Evolutionary conservation across 2,329 filamentous ascomycete genomes (phyloP), one percentile per base, ranked within the genome.

Genomic region (Colletotrichum sp.): DNA sequence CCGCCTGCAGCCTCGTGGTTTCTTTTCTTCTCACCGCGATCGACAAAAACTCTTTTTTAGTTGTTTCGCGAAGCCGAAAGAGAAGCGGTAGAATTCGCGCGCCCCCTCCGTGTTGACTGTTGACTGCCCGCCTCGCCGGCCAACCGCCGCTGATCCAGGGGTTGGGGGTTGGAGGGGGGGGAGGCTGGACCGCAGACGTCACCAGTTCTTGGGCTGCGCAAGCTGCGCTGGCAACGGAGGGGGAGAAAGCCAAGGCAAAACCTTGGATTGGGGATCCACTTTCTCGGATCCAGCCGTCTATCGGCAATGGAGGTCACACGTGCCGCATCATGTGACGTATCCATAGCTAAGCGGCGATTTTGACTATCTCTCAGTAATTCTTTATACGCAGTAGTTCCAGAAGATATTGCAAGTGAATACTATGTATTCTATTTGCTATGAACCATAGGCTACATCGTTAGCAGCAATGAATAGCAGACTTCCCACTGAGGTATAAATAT

Each of bases 111-210:
- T 6, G 9, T 6, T 39, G 36, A 43, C 16, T 48, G 39, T n/a
- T 48, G 9, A 48, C 39, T 48, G 39, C 39, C 39, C 18, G 18
- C 58, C 58, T 30, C 58, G 25, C 58, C 58, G 28, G 39, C 39
- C 39, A n/a, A 48, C 56, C 15, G 27, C 18, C n/a, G 30, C 32
- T 30, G 34, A 55, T 66, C 39, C 72, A 61, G 68, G 61, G 55
- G 55, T 34, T 62, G 55, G 15, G 34, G 15, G 18, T 48, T 48
- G 18, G 39, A 48, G 39, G 39, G 36, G 36, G 39, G 36, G 36
- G 39, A 48, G 34, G 52, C 16, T 66, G n/a, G 32, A 67, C 62
- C 34, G 68, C 61, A 64, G 30, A 75, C 69, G 72, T 75, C 72
- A 75, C 72, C 68, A 27, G 30, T 30, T 32, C 18, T 30, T 28